Evolutionary conservation across 2,329 filamentous ascomycete genomes (phyloP).

Genomic region (Hymenotorrendiella dingleyae): DNA sequence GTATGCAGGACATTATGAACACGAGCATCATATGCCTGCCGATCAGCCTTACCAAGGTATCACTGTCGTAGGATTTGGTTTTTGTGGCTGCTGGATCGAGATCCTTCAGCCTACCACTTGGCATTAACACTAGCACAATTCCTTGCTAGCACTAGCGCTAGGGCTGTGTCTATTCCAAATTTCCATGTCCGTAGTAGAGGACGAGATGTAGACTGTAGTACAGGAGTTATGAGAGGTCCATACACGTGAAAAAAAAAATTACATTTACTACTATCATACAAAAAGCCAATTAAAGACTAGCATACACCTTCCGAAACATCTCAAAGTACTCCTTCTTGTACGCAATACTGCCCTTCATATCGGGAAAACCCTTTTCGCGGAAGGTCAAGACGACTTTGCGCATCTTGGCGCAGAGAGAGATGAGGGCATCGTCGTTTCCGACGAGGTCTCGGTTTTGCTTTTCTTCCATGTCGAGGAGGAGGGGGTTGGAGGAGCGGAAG

Average conservation of each 20-base stretch:
- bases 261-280: not conserved
- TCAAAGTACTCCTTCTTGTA: constrained; percentile 22
- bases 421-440: constrained; percentile 15
- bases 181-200: not conserved
- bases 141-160: not conserved
- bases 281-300: constrained; percentile 4
- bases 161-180: not conserved
- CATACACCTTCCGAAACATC: constrained; percentile 20
- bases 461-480: constrained; percentile 22
- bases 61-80: too few species aligned
- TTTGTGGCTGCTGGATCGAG: too few species aligned
- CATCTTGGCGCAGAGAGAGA: constrained; percentile 19
- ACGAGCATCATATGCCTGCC: too few species aligned
- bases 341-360: constrained; percentile 24
- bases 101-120: too few species aligned
- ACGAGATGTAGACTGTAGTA: not conserved
- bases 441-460: constrained; percentile 19
- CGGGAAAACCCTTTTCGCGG: constrained; percentile 18
- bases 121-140: not conserved
- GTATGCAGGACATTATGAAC: too few species aligned
- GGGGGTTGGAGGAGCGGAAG: constrained; percentile 22
- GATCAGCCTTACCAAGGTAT: too few species aligned
- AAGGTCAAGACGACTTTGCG: constrained; percentile 20
- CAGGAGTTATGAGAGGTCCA: not conserved
- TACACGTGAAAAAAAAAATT: not conserved